Evolutionary conservation across 257 asterid species (phyloP).

Genomic region (Nicotiana obtusifolia): DNA sequence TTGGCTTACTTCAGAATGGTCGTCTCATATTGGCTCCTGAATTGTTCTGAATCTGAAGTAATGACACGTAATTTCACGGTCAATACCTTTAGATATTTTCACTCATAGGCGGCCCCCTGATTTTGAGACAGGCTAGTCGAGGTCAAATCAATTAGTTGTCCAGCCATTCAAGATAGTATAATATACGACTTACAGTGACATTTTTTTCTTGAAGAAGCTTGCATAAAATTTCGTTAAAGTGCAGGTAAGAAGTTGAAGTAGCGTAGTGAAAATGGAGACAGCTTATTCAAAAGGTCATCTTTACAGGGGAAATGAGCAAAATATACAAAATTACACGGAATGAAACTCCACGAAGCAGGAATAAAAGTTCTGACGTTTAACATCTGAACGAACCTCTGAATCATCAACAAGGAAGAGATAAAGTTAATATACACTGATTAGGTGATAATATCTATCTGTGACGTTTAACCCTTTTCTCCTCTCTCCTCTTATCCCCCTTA

Average conservation of each 20-base stretch:
- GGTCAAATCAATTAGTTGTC: background rate
- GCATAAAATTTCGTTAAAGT: background rate
- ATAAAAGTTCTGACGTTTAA: background rate
- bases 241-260: background rate
- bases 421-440: background rate
- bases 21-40: too few species aligned
- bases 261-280: background rate
- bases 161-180: background rate
- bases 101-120: too few species aligned
- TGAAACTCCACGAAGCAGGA: background rate
- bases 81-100: too few species aligned
- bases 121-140: background rate
- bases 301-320: background rate
- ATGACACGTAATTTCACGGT: too few species aligned
- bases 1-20: too few species aligned
- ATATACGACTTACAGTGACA: background rate
- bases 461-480: slow-evolving; percentile 41
- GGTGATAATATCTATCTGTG: slow-evolving; percentile 17
- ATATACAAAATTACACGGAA: background rate
- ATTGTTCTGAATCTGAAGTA: too few species aligned
- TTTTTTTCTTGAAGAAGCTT: background rate
- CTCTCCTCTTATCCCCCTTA: slow-evolving; percentile 32
- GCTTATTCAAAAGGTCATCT: background rate
- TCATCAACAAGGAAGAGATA: background rate
- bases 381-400: background rate